Percentiles rank a stretch among this genome's conserved stretches.
These are phyloP conservation scores for Neonectria coccinea DNA, from an alignment of 2,329 filamentous ascomycete genomes.

Conservation along the genomic window DNA sequence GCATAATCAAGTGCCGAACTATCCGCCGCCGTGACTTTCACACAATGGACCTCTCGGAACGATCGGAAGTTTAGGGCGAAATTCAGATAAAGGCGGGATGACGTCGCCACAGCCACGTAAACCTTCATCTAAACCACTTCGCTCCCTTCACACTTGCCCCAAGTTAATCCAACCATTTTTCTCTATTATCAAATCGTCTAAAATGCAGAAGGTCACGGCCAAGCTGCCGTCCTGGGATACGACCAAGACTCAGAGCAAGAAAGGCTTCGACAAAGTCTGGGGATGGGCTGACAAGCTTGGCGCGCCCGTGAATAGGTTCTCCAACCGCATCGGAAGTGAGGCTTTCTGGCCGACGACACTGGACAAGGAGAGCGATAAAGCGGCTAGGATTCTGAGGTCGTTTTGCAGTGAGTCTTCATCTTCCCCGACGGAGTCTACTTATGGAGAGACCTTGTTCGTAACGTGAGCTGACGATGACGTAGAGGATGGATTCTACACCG, in stretches of 20 bases:
- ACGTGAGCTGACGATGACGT: background rate
- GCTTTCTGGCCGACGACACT: constrained; percentile 88
- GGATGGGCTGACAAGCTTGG: constrained; percentile 64
- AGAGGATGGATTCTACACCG: constrained; percentile 66
- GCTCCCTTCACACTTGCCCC: no score
- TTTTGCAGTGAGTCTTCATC: constrained; percentile 78
- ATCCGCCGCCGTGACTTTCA: background rate
- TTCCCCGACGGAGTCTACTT: no score
- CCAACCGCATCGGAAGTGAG: constrained; percentile 82
- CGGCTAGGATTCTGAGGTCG: constrained; percentile 82
- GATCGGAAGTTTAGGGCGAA: background rate
- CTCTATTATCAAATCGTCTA: background rate
- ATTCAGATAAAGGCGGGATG: background rate
- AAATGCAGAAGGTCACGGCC: constrained; percentile 52
- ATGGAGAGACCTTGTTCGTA: no score
- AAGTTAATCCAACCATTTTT: background rate
- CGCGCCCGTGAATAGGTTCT: constrained; percentile 80
- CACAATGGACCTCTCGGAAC: no score
- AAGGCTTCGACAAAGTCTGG: constrained; percentile 81
- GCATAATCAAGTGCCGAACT: background rate
- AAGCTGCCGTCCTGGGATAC: constrained; percentile 62
- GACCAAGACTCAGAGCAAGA: constrained; percentile 68
- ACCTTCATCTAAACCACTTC: background rate
- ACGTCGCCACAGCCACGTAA: constrained; percentile 1
- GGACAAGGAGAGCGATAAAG: constrained; percentile 91